phyloP scores from a whole-genome alignment of 768 basidiomycete genomes.

The Mycena vulgaris region DNA sequence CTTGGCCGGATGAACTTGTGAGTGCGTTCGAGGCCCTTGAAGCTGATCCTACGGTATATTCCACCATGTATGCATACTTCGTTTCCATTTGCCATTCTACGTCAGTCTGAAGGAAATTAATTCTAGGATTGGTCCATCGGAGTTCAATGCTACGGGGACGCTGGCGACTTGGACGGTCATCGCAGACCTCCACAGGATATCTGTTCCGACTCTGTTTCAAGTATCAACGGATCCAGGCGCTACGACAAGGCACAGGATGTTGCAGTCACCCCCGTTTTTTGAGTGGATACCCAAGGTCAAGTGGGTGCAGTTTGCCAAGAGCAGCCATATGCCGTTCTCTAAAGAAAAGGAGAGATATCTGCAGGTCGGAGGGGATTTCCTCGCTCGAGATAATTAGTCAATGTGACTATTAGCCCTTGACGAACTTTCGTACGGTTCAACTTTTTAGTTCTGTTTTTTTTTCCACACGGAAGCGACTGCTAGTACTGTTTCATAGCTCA shows the following conservation, averaged over 20 bases:
- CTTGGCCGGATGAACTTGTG: constrained; percentile 49
- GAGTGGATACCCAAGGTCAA: constrained; percentile 53
- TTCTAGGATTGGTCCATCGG: constrained; percentile 35
- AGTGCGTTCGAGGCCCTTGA: constrained; percentile 42
- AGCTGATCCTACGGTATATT: constrained; percentile 46
- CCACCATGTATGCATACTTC: constrained; percentile 25
- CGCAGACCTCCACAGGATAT: constrained; percentile 58
- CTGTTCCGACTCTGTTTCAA: constrained; percentile 55
- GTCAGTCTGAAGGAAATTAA: not conserved
- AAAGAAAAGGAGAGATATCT: constrained; percentile 59
- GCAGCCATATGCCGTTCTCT: too few species aligned
- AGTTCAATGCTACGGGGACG: constrained; percentile 55
- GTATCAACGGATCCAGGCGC: constrained; percentile 60
- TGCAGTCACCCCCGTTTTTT: constrained; percentile 56
- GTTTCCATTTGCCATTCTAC: not conserved
- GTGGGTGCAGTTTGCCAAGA: too few species aligned
- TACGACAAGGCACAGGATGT: constrained; percentile 60
- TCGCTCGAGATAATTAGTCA: not conserved
- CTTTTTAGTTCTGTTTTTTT: too few species aligned
- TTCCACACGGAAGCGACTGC: too few species aligned
- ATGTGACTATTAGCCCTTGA: too few species aligned
- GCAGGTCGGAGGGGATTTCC: constrained; percentile 43
- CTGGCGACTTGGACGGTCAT: constrained; percentile 64
- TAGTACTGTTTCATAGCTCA: too few species aligned
- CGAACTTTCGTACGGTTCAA: not conserved